Base-by-base conservation (phyloP, 2,329 filamentous ascomycete genomes). In the Clonostachys byssicola region DNA sequence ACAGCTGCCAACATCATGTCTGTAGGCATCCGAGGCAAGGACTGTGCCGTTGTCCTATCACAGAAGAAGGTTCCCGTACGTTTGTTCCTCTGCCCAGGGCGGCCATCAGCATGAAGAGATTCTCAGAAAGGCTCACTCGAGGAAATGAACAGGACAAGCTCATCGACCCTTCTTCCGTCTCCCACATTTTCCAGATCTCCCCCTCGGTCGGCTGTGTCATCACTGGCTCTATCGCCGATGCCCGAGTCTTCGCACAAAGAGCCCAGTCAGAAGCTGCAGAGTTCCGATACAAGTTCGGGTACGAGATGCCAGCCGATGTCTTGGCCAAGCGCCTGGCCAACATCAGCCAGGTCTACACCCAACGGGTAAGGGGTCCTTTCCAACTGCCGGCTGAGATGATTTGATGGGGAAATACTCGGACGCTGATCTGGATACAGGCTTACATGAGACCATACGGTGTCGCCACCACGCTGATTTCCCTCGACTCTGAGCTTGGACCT, bases 61-160 rank as follows among this genome's bases (percentile, higher is more conserved):
- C 94, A 99, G 75, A 99, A 99, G 85, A 99, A 99, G 77, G 94
- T 99, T 58, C 92, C 94, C 50, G 92, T 96, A 88, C 56, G 92
- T 74, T 33, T 30, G 23, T 30, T 30, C 23, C 23, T 30, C 23
- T 10, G 23, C 23, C 23, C 9, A 30, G 33, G 36, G 14, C 20
- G 34, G 23, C 10, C 23, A 30, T 30, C 23, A 30, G 9, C 23
- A 30, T 30, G 23, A 30, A 30, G 9, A 9, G 23, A 3, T 10
- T 30, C 9, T 10, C 9, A 10, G 10, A 9, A 30, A 30, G 43
- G 12, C 18, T 34, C 43, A 34, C 43, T 20, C 35, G 14, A 20
- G 42, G 39, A 36, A 43, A 14, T 50, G 50, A 38, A 50, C 61
- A 97, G 92, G 94, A 99, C 75, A 99, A 99, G 81, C 84, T 99